A percentile compares a stretch with the other conserved stretches of the same genome.
phyloP scores from a whole-genome alignment of 2,329 filamentous ascomycete genomes.

The Apiospora saccharicola region DNA sequence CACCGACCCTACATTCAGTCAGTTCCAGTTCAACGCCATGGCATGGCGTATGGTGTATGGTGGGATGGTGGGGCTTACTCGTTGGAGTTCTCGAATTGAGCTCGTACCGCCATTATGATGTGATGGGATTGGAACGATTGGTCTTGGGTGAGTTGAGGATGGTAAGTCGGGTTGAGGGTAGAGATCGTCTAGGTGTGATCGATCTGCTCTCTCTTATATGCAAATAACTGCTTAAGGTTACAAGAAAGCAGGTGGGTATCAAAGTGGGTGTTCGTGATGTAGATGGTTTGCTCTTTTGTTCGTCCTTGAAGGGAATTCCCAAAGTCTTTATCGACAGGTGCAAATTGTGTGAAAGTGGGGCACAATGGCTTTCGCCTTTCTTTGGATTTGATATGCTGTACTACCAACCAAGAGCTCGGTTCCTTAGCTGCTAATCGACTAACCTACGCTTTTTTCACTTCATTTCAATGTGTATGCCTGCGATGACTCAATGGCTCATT shows the following conservation, averaged over 20 bases:
- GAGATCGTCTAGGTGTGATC: neutral
- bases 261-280: conserved; percentile 19
- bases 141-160: conserved; percentile 3
- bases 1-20: conserved; percentile 75
- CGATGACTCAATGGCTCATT: conserved; percentile 13
- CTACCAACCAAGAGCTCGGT: conserved; percentile 5
- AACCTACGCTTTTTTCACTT: neutral
- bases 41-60: conserved; percentile 35
- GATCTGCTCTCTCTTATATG: conserved; percentile 3
- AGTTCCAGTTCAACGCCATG: conserved; percentile 13
- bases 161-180: neutral
- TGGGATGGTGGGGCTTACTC: conserved; percentile 65
- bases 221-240: neutral
- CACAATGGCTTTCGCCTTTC: neutral
- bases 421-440: neutral
- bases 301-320: conserved; percentile 12
- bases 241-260: conserved; percentile 18
- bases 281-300: neutral
- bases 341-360: conserved; percentile 20
- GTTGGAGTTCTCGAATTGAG: conserved; percentile 89
- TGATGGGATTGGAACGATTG: neutral
- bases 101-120: conserved; percentile 68
- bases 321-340: conserved; percentile 14
- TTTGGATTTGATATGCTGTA: neutral
- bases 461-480: neutral